Base-by-base conservation (phyloP, 2,329 filamentous ascomycete species). In the Fusarium sp. region DNA sequence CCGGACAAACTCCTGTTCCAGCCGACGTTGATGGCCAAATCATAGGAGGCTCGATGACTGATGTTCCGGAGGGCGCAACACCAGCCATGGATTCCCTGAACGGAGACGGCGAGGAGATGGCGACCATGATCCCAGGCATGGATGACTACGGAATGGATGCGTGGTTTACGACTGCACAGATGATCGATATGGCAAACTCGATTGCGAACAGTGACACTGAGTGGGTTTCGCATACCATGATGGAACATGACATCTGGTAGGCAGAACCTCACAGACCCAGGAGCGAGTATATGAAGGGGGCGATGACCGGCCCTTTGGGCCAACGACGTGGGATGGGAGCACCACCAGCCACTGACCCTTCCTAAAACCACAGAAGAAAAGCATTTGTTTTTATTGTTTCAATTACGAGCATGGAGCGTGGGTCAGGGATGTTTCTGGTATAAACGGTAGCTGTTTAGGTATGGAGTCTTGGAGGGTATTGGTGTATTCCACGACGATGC, bases 171-270 rank as follows among this genome's bases (percentile, higher is more conserved):
- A 83, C 84, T 2, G 84, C 82, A 2, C 84, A 87, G 59, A 85
- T 87, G 42, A 81, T 87, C 69, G 85, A 84, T 4, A 81, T 87
- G 67, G 85, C 85, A 0, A 84, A 87, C 53, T 85, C 84, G 14
- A 86, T 87, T 64, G 85, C 84, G 2, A 77, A 78, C 4, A 80
- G 71, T 57, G 83, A 85, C 35, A 84, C 84, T 2, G 85, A 86
- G 42, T 87, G 85, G 83, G 79, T 87, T 38, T 85, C 83, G 0
- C 84, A 86, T 61, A 83, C 83, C 0, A 83, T 86, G 64, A 80
- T 84, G 36, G 83, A 86, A 53, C 84, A 85, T 70, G 78, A 81
- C 53, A 85, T 85, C 10, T 85, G 82, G 83, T 84, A 70, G 24
- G 16, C 22, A 31, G 12, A n/a, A 36, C 6, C 11, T 20, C 6